Base-by-base conservation (phyloP, 805 yeast species). In the Cyberlindnera euphorbiae region DNA sequence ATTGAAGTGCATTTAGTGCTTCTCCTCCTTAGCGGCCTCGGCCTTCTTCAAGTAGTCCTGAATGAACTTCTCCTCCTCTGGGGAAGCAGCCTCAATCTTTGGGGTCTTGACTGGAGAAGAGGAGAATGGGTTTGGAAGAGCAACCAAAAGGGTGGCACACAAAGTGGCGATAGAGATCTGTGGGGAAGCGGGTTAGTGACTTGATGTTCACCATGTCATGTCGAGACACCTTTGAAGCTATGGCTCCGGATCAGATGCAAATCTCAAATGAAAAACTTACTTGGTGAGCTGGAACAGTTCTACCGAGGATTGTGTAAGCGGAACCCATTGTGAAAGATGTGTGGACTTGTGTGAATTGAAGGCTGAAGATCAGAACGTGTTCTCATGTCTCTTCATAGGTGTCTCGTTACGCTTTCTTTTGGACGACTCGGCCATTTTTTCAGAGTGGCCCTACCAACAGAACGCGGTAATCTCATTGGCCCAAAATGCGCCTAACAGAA, bases 11-110 rank as follows among this genome's bases (percentile, higher is more conserved):
- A 21, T 44, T 38, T 50, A 56, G 44, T 57, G 60, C 45, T 57
- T 50, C 36, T 47, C 44, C 19, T 18, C 36, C 30, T 49, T 55
- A 21, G 53, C 32, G 23, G 50, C 58, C 47, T 67, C 71, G 45
- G 63, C 65, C 58, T 71, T 64, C 59, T 69, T 63, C 64, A 78
- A 69, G 71, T 76, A 88, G 54, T 79, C 83, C 60, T 47, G 42
- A 33, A 89, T 81, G 69, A 83, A 89, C 62, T 82, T 79, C 63
- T 85, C 95, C 69, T 89, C 97, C 56, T 87, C 97, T 50, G 87
- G 78, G 33, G 88, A 75, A 38, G 77, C 63, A 47, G 95, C 95
- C 47, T 77, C 75, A 61, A 87, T 73, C 44, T 72, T 68, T 53
- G 81, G 74, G 48, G 77, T 69, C 47, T 74, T 69, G 17, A 77